These are phyloP conservation scores for Penicillium arizonense DNA, from an alignment of 495 filamentous ascomycete genomes.

Conservation along the genomic window DNA sequence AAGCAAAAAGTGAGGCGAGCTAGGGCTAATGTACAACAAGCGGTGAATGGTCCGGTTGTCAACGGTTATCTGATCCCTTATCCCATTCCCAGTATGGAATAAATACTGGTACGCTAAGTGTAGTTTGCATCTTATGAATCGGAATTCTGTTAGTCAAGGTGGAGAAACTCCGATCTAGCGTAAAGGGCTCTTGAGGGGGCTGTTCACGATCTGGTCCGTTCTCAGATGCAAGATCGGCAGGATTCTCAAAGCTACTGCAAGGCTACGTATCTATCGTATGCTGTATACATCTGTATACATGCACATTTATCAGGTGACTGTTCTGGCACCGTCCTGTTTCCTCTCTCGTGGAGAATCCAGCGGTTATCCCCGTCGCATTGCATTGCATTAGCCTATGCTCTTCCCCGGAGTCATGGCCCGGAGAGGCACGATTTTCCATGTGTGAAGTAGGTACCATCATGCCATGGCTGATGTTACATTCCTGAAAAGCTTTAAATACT, in stretches of 20 bases:
- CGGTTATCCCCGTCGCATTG: conserved; percentile 25
- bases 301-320: conserved; percentile 25
- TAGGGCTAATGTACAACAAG: conserved; percentile 12
- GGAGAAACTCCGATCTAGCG: conserved; percentile 24
- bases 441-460: not conserved
- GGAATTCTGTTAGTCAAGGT: conserved; percentile 11
- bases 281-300: not conserved
- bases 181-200: conserved; percentile 6
- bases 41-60: conserved; percentile 21
- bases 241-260: conserved; percentile 4
- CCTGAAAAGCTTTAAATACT: not conserved
- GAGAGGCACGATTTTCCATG: not conserved
- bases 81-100: not conserved
- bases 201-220: conserved; percentile 30
- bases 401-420: conserved; percentile 19
- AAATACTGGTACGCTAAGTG: not conserved
- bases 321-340: conserved; percentile 12
- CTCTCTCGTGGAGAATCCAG: conserved; percentile 21
- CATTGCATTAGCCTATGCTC: conserved; percentile 27
- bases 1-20: conserved; percentile 8
- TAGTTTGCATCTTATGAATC: conserved; percentile 3
- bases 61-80: conserved; percentile 25
- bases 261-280: not conserved
- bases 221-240: conserved; percentile 27
- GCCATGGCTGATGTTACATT: not conserved